Percentiles rank a stretch among this genome's conserved stretches.
phyloP scores from a whole-genome alignment of 2,329 filamentous ascomycete genomes.

The Karstenula rhodostoma region DNA sequence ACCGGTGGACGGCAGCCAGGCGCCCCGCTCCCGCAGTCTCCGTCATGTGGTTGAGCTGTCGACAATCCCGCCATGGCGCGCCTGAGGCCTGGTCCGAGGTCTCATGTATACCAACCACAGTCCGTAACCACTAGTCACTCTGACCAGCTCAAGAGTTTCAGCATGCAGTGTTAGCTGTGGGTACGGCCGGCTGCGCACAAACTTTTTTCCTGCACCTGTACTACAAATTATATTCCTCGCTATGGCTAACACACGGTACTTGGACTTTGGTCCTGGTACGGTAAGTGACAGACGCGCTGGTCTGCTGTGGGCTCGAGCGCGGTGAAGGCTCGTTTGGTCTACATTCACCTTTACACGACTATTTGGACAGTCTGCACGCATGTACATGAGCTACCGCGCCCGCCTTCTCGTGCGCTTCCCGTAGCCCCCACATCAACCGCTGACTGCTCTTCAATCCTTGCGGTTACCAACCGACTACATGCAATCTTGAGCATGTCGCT shows the following conservation, averaged over 20 bases:
- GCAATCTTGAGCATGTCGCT: neutral
- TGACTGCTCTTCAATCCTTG: neutral
- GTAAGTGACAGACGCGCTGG: neutral
- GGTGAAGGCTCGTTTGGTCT: neutral
- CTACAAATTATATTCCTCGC: neutral
- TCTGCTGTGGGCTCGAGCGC: neutral
- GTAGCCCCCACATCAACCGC: neutral
- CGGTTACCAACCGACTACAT: neutral
- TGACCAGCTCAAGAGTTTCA: neutral
- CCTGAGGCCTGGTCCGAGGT: neutral
- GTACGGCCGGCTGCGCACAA: neutral
- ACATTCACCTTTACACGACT: neutral
- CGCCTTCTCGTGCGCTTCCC: neutral
- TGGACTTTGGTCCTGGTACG: too few species aligned
- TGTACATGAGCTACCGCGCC: neutral
- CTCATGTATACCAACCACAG: too few species aligned
- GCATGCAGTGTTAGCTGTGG: neutral
- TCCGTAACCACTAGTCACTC: too few species aligned
- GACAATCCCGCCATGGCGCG: neutral
- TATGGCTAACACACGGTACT: too few species aligned
- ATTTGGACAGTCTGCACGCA: neutral
- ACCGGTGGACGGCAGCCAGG: neutral
- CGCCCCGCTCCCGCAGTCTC: neutral
- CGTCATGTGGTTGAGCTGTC: neutral
- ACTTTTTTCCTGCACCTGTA: neutral